These are phyloP conservation scores for Glaciozyma martinii DNA, from an alignment of 768 basidiomycete species.

Conservation along the genomic window DNA sequence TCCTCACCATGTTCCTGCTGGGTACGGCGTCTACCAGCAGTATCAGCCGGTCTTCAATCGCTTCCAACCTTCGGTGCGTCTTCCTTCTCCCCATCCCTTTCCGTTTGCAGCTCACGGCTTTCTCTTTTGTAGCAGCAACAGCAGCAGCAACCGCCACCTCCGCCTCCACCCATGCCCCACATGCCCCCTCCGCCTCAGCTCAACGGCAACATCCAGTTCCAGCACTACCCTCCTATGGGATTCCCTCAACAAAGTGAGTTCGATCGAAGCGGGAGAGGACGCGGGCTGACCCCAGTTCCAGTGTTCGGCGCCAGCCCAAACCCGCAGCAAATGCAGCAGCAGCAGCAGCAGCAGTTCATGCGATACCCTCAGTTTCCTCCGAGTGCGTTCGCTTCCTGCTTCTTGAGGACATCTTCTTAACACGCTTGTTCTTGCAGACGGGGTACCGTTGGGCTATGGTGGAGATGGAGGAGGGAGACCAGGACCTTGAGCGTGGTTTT, in stretches of 20 bases:
- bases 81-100: background rate
- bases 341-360: background rate
- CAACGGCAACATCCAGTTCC: background rate
- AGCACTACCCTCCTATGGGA: background rate
- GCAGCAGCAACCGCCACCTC: background rate
- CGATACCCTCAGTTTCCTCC: slow-evolving; percentile 42
- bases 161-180: background rate
- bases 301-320: background rate
- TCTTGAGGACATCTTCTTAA: slow-evolving; percentile 44
- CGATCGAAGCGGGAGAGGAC: too few species aligned
- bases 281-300: background rate
- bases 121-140: background rate
- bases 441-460: background rate
- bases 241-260: background rate
- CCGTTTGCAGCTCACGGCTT: too few species aligned
- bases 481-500: background rate
- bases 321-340: slow-evolving; percentile 2
- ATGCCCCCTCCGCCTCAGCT: background rate
- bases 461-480: background rate
- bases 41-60: slow-evolving; percentile 2
- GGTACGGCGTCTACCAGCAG: slow-evolving; percentile 1
- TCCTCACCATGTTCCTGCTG: too few species aligned
- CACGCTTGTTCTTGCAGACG: slow-evolving; percentile 32
- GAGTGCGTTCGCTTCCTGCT: slow-evolving; percentile 37
- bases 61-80: background rate